Percentiles rank a stretch among this genome's conserved stretches.
Conservation (phyloP, 768 basidiomycete species). For the Boletellus emodensis region DNA sequence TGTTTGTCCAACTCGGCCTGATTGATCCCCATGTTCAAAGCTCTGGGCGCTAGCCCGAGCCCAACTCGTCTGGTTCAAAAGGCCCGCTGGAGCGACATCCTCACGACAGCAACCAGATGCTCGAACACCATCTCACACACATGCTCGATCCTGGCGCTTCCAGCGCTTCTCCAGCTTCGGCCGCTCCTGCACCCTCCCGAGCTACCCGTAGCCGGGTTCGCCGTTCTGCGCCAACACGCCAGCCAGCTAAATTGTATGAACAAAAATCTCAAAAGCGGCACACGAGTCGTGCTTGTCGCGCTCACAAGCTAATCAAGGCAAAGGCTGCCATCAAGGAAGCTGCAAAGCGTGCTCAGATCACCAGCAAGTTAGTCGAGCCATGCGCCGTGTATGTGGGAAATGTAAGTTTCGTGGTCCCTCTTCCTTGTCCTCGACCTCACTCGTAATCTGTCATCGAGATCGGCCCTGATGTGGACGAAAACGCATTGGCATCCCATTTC, state of each 20-base stretch:
- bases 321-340: slow-evolving; percentile 14
- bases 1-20: not conserved
- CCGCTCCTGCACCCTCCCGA: not conserved
- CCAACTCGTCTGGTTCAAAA: slow-evolving; percentile 17
- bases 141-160: slow-evolving; percentile 12
- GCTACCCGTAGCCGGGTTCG: slow-evolving; percentile 9
- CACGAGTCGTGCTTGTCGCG: slow-evolving; percentile 6
- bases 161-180: too few species aligned
- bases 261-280: slow-evolving; percentile 9
- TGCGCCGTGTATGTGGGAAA: slow-evolving; percentile 57
- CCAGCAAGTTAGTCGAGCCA: slow-evolving; percentile 13
- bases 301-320: slow-evolving; percentile 14
- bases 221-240: not conserved
- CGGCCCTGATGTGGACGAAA: slow-evolving; percentile 28
- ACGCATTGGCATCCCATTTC: slow-evolving; percentile 20
- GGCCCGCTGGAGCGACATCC: not conserved
- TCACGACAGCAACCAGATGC: not conserved
- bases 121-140: not conserved
- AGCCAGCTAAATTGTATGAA: not conserved
- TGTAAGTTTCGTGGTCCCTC: slow-evolving; percentile 37
- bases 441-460: slow-evolving; percentile 25
- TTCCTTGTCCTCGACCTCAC: not conserved
- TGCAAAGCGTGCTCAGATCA: slow-evolving; percentile 12
- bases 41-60: not conserved
- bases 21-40: slow-evolving; percentile 19